A percentile compares a stretch with the other conserved stretches of the same genome.
These are phyloP conservation scores for Lepiota venenata DNA, from an alignment of 768 basidiomycete species.

Conservation along the genomic window DNA sequence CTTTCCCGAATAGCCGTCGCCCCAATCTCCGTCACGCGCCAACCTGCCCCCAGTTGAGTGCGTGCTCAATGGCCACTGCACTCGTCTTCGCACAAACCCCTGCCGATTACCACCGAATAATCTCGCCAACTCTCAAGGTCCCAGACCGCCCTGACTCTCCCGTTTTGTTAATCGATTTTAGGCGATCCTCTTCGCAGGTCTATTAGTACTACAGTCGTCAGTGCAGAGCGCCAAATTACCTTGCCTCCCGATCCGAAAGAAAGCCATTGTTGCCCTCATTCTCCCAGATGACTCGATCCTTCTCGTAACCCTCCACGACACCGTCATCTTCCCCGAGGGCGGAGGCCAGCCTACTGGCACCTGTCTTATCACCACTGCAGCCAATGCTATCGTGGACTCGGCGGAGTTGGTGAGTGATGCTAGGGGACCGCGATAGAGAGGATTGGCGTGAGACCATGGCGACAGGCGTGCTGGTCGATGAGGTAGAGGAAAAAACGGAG, in stretches of 20 bases:
- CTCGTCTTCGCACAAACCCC: slow-evolving; percentile 43
- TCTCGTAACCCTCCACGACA: slow-evolving; percentile 71
- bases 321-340: slow-evolving; percentile 79
- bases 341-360: slow-evolving; percentile 80
- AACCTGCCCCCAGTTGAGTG: too few species aligned
- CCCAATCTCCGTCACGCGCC: too few species aligned
- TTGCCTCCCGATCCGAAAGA: slow-evolving; percentile 45
- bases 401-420: slow-evolving; percentile 43
- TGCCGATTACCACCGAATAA: slow-evolving; percentile 59
- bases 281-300: slow-evolving; percentile 45
- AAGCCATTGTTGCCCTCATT: slow-evolving; percentile 48
- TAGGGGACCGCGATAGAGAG: slow-evolving; percentile 41
- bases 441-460: slow-evolving; percentile 28
- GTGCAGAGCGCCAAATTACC: slow-evolving; percentile 41
- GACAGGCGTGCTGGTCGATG: slow-evolving; percentile 25
- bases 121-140: slow-evolving; percentile 53
- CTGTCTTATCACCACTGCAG: slow-evolving; percentile 49
- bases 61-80: slow-evolving; percentile 35
- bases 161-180: slow-evolving; percentile 30
- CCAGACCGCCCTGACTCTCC: slow-evolving; percentile 47
- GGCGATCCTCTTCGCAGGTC: slow-evolving; percentile 68
- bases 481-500: slow-evolving; percentile 40
- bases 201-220: slow-evolving; percentile 55
- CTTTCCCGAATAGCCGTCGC: too few species aligned
- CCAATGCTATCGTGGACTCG: slow-evolving; percentile 45